These are phyloP conservation scores for Pythium vanterpoolii DNA, from an alignment of 352 stramenopile species.

Conservation along the genomic window DNA sequence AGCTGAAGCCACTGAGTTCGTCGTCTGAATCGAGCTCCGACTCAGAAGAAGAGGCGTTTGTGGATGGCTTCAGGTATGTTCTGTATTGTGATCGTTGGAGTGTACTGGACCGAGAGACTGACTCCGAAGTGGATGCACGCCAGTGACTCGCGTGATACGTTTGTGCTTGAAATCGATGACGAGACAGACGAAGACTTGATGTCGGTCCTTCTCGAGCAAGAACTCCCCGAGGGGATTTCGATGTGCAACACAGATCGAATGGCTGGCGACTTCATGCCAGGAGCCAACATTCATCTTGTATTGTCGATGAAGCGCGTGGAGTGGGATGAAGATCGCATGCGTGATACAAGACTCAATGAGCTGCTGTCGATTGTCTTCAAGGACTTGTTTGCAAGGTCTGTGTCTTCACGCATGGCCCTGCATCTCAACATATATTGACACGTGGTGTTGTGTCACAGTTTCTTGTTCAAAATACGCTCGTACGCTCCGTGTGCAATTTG, in stretches of 20 bases:
- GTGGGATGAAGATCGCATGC: constrained; percentile 86
- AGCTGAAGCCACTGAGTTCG: constrained; percentile 58
- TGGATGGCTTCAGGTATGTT: constrained; percentile 55
- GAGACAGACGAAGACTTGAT: constrained; percentile 92
- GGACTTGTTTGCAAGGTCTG: constrained; percentile 78
- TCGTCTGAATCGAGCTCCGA: constrained; percentile 78
- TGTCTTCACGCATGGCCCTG: not conserved
- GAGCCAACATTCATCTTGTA: constrained; percentile 81
- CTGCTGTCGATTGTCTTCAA: constrained; percentile 83
- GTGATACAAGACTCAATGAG: constrained; percentile 81
- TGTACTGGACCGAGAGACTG: not conserved
- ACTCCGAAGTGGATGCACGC: not conserved
- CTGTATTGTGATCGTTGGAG: not conserved
- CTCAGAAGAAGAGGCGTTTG: constrained; percentile 80
- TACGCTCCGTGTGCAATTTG: constrained; percentile 85
- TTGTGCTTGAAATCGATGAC: constrained; percentile 90
- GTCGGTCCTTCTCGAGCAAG: constrained; percentile 87
- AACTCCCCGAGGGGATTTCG: constrained; percentile 81
- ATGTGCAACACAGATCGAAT: constrained; percentile 85
- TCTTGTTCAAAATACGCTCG: constrained; percentile 65
- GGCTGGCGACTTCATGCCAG: constrained; percentile 59
- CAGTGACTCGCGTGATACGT: constrained; percentile 83
- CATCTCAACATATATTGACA: not conserved
- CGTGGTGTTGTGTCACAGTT: constrained; percentile 25
- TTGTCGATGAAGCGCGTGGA: constrained; percentile 86